Conservation (phyloP, 495 filamentous ascomycete genomes). For the Aspergillus kassunensis region DNA sequence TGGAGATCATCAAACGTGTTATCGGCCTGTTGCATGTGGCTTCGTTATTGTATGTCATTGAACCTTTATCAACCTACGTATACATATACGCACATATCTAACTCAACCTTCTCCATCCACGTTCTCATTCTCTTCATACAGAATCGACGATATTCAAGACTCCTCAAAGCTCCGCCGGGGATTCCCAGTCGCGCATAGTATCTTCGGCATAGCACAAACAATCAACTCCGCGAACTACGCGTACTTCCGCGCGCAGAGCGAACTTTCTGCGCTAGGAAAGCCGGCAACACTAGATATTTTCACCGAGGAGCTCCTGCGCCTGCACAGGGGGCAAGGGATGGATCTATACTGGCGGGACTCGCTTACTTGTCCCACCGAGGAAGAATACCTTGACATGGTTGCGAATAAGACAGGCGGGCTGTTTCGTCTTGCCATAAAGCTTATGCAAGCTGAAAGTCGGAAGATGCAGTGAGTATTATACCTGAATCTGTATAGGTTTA, state of each 20-base stretch:
- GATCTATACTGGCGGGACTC: slow-evolving; percentile 91
- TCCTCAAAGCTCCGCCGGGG: slow-evolving; percentile 72
- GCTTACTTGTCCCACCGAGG: slow-evolving; percentile 75
- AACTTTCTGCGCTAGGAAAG: slow-evolving; percentile 46
- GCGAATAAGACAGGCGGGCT: slow-evolving; percentile 89
- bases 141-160: slow-evolving; percentile 84
- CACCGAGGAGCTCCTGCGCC: slow-evolving; percentile 73
- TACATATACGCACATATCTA: background rate
- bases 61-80: background rate
- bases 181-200: slow-evolving; percentile 76
- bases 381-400: slow-evolving; percentile 93
- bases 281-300: slow-evolving; percentile 15
- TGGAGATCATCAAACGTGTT: slow-evolving; percentile 73
- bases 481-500: slow-evolving; percentile 31
- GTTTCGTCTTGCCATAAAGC: slow-evolving; percentile 77
- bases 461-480: slow-evolving; percentile 13
- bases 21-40: slow-evolving; percentile 86
- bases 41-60: slow-evolving; percentile 57
- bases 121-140: no score
- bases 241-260: slow-evolving; percentile 73
- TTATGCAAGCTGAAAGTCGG: slow-evolving; percentile 59
- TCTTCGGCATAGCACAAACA: slow-evolving; percentile 85
- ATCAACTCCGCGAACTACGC: slow-evolving; percentile 93
- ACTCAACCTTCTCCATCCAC: no score
- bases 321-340: slow-evolving; percentile 89